Conservation (phyloP, 495 filamentous ascomycete genomes). For the Stereocaulon alpinum region DNA sequence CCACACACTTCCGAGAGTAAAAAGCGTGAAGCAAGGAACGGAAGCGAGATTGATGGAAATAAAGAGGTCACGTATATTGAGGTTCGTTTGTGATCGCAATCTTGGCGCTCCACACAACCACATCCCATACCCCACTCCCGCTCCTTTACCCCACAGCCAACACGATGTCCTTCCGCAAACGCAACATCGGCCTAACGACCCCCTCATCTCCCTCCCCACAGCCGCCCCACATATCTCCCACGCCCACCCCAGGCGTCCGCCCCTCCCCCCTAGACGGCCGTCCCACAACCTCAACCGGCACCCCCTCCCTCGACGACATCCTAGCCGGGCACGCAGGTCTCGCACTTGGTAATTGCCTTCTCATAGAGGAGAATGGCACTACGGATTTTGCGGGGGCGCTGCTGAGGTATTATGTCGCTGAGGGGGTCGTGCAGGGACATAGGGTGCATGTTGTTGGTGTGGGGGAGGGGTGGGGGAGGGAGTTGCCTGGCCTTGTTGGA, state of each 20-base stretch:
- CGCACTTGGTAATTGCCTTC: constrained; percentile 64
- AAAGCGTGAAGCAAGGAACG: too few species aligned
- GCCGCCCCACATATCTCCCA: constrained; percentile 26
- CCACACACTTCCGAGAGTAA: too few species aligned
- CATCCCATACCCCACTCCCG: neutral
- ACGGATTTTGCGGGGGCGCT: constrained; percentile 86
- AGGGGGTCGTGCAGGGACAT: constrained; percentile 88
- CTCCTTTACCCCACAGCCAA: constrained; percentile 7
- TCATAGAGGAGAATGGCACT: constrained; percentile 88
- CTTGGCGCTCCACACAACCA: too few species aligned
- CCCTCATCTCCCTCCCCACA: constrained; percentile 33
- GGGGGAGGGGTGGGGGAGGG: constrained; percentile 67
- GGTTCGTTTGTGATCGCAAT: too few species aligned
- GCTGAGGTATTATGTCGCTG: constrained; percentile 81
- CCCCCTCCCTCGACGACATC: constrained; percentile 70
- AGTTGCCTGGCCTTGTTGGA: constrained; percentile 63
- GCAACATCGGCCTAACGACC: constrained; percentile 60
- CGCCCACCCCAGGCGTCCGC: constrained; percentile 54
- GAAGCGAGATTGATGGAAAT: too few species aligned
- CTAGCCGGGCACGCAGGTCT: constrained; percentile 85
- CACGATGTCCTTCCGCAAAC: constrained; percentile 83
- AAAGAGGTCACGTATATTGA: too few species aligned
- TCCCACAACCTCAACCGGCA: constrained; percentile 83
- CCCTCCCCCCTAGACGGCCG: constrained; percentile 86
- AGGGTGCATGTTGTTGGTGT: constrained; percentile 75